Percentiles rank a stretch among this genome's conserved stretches.
Conservation (phyloP, 345 rosid genomes). For the Arabidopsis arenosa region DNA sequence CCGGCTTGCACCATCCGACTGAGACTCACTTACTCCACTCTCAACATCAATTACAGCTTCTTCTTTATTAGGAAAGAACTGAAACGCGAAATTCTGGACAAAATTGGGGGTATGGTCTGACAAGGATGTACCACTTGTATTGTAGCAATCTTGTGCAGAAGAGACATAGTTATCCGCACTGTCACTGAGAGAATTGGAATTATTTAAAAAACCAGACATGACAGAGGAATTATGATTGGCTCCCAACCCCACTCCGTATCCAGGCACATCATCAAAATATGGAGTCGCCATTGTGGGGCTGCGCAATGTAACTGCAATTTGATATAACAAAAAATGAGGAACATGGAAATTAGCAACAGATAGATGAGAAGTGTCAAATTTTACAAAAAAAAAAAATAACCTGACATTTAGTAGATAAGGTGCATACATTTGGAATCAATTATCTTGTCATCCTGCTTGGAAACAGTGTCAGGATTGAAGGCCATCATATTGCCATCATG, state of each 20-base stretch:
- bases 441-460: conserved; percentile 36
- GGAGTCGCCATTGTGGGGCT: conserved; percentile 38
- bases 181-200: conserved; percentile 50
- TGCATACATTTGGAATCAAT: conserved; percentile 50
- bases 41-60: conserved; percentile 46
- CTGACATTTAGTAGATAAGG: conserved; percentile 34
- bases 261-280: conserved; percentile 35
- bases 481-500: conserved; percentile 40
- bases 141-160: conserved; percentile 45
- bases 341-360: conserved; percentile 17
- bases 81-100: conserved; percentile 33
- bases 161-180: conserved; percentile 42
- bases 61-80: conserved; percentile 45
- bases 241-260: conserved; percentile 37
- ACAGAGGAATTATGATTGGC: conserved; percentile 27
- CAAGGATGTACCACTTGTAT: conserved; percentile 39
- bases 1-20: conserved; percentile 49
- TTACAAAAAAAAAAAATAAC: neutral
- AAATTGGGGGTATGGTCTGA: conserved; percentile 28
- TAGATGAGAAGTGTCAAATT: neutral
- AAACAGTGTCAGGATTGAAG: conserved; percentile 37
- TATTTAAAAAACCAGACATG: conserved; percentile 49
- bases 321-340: conserved; percentile 40
- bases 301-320: conserved; percentile 52
- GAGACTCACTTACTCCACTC: conserved; percentile 52